Evolutionary conservation across 345 rosid species (phyloP), one percentile per base, ranked within the genome.

Genomic region (Hibiscus trionum): DNA sequence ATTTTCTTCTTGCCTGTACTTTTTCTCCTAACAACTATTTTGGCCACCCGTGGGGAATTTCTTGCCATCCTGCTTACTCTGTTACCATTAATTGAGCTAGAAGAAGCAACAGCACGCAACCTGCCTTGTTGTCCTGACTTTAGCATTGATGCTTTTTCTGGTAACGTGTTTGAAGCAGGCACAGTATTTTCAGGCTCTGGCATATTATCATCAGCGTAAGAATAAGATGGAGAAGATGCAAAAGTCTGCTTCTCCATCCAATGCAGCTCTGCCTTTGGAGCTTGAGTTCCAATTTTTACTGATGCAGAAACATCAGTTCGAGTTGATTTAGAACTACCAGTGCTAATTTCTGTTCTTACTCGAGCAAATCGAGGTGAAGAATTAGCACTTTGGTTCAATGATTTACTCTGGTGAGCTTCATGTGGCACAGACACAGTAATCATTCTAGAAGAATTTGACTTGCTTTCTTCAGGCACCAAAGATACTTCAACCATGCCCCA

Each of bases 11-110:
- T 93, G 50, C 75, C 61, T 29, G 77, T 73, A 76, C 75, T 76
- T 84, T 82, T 89, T 74, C 67, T 87, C 82, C 83, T 86, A 61
- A 84, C 77, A 21, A 81, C 80, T 0, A 85, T 86, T 78, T 90
- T 90, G 69, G 79, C 88, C 53, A 83, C 64, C 49, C 87, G 86
- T 15, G 93, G 84, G 33, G 73, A 71, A 70, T 78, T 82, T 78
- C 87, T 86, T 19, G 83, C 71, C 42, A 84, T 64, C 85, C 86
- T 90, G 80, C 75, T 84, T 64, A 59, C 83, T 74, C 79, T 78
- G 69, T 80, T 82, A 26, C 77, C 76, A 70, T 74, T 77, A 69
- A 73, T 77, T 29, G 80, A 62, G 77, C 77, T 73, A 61, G 87
- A 80, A 75, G 86, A 70, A 71, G 86, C 46, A 73, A 56, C 69